phyloP scores from a whole-genome alignment of 495 filamentous ascomycete species.

The Aspergillus cavernicola region DNA sequence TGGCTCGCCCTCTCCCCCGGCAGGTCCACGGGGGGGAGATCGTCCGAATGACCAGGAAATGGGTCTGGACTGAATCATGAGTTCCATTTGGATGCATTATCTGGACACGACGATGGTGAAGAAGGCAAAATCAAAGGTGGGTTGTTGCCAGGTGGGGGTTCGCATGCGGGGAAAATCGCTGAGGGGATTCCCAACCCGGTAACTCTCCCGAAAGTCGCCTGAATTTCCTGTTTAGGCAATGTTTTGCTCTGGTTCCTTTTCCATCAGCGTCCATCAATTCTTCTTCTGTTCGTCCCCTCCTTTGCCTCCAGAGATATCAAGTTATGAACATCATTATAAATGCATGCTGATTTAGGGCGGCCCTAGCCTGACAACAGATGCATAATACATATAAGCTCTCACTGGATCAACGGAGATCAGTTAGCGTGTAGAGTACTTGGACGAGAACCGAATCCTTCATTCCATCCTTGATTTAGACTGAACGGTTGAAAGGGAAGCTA shows the following conservation, averaged over 20 bases:
- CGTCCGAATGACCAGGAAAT: not conserved
- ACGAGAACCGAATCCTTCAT: not conserved
- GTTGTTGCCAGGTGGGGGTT: not conserved
- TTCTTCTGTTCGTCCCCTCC: too few species aligned
- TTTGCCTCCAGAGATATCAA: too few species aligned
- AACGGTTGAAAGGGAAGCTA: not conserved
- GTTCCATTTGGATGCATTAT: not conserved
- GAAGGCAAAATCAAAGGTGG: not conserved
- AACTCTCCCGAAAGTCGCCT: not conserved
- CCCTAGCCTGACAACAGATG: too few species aligned
- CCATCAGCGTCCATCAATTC: not conserved
- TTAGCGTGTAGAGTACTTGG: not conserved
- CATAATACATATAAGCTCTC: not conserved
- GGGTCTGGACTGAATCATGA: slow-evolving; percentile 7
- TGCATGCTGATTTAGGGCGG: too few species aligned
- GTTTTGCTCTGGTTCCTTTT: not conserved
- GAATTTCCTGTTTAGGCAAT: not conserved
- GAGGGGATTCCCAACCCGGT: not conserved
- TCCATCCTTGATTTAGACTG: not conserved
- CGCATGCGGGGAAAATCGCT: not conserved
- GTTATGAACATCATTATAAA: too few species aligned
- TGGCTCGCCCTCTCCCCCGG: not conserved
- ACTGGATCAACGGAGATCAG: not conserved
- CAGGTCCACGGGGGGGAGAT: not conserved
- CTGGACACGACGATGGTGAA: not conserved